Base-by-base conservation (phyloP, 768 basidiomycete species). In the Mycena crocata region DNA sequence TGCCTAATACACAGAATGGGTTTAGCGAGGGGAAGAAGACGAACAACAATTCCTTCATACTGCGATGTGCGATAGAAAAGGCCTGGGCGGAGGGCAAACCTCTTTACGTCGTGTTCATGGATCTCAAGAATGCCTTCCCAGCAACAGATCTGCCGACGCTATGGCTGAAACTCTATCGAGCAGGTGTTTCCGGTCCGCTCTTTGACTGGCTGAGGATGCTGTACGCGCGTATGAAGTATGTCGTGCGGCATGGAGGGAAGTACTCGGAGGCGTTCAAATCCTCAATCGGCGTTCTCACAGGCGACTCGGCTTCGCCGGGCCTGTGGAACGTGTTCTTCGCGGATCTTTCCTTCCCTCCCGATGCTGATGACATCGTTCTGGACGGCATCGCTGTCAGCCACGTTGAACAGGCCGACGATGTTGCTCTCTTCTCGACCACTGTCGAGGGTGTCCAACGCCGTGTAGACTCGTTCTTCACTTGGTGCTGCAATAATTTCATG, bases 1-100 rank as follows among this genome's bases (percentile, higher is more conserved):
- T 81, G 2, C 79, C 78, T 0, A 56, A 57, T 13, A 74, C 74
- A 1, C 80, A 81, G 66, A 80, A 76, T 58, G 77, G 80, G 0
- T 81, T 80, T 46, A 57, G 78, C 0, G 32, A 52, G 12, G 62
- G 57, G 1, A 70, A 66, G 23, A 69, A 76, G 0, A 79, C 78
- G 5, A 71, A 74, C 55, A 72, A 79, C 65, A 78, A 78, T 63
- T 63, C 60, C 13, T 76, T 72, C 37, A 67, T 77, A 32, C 67
- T 77, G 3, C 54, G 70, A 1, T 66, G 62, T 26, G 72, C 72
- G 1, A 71, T 74, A 13, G 74, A 75, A 5, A 58, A 57, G 21
- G 74, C 74, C n/a, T n/a, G n/a, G n/a, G n/a, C n/a, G n/a, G n/a
- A n/a, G n/a, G n/a, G n/a, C n/a, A n/a, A n/a, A n/a, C n/a, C n/a